Base-by-base conservation (phyloP, 495 filamentous ascomycete genomes). In the Peziza echinospora region DNA sequence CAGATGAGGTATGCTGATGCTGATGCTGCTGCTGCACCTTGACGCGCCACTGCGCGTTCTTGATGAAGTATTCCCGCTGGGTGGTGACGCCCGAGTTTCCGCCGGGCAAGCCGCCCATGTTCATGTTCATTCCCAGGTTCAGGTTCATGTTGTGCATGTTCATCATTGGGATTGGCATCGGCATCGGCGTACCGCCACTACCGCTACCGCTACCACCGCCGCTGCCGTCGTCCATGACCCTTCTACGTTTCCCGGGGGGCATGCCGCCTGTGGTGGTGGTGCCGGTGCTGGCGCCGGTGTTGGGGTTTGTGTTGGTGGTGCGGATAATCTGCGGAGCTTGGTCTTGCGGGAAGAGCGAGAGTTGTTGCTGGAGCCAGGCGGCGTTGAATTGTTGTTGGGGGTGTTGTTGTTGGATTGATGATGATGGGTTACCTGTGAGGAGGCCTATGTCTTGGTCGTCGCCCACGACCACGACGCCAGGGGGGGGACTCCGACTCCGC, bases 11-110 rank as follows among this genome's bases (percentile, higher is more conserved):
- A n/a, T n/a, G n/a, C n/a, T n/a, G n/a, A n/a, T n/a, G n/a, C n/a
- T n/a, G n/a, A n/a, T n/a, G n/a, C n/a, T n/a, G n/a, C 22, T 50
- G 57, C 52, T 80, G 77, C 21, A 93, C 75, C 16, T 73, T 65
- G 46, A 93, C 51, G 44, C 84, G 64, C 83, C 84, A 96, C 63
- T 87, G 85, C 1, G 79, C 84, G 16, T 66, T 78, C 41, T 68
- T 73, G 10, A 94, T 68, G 23, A 85, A 64, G 82, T 81, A 93
- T 37, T 74, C 71, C 7, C 65, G 63, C 30, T 56, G 49, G 66
- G 62, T 2, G 51, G 56, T 19, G 48, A 21, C n/a, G 47, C 43
- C 17, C 45, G 26, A 21, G 26, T 46, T 42, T 21, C 46, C 49
- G 5, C 40, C 17, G 5, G 13, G 41, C 44, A 53, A 24, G 28